These are phyloP conservation scores for Epichloe gansuensis DNA, from an alignment of 2,329 filamentous ascomycete genomes.

Conservation along the genomic window DNA sequence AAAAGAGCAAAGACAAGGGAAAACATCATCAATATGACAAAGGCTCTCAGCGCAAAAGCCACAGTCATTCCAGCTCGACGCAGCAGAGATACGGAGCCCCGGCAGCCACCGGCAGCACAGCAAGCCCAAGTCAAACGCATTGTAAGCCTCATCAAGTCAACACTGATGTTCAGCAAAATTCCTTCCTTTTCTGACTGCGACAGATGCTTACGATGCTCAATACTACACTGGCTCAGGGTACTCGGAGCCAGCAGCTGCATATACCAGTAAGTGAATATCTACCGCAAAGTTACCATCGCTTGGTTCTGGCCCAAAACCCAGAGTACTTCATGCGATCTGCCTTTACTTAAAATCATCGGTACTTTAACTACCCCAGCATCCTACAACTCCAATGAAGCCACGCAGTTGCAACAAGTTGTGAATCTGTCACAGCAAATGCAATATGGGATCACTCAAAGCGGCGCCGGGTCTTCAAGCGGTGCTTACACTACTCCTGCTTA, in stretches of 20 bases:
- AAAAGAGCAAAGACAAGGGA: not conserved
- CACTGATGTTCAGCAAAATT: not conserved
- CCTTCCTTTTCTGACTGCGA: not conserved
- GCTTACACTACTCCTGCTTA: not conserved
- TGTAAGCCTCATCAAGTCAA: not conserved
- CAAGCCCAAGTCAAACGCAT: not conserved
- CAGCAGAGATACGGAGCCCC: not conserved
- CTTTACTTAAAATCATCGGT: not conserved
- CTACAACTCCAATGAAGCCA: not conserved
- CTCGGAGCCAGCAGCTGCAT: not conserved
- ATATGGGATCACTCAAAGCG: not conserved
- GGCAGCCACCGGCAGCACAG: not conserved
- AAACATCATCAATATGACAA: constrained; percentile 1
- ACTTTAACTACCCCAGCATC: not conserved
- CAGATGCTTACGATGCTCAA: not conserved
- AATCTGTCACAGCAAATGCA: not conserved
- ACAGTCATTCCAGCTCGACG: not conserved
- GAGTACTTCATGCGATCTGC: not conserved
- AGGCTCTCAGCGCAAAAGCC: not conserved
- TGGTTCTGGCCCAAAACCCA: not conserved
- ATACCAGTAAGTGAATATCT: not conserved
- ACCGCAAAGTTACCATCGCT: not conserved
- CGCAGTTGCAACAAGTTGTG: not conserved
- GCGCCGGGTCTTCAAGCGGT: not conserved
- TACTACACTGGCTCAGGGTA: not conserved